These are phyloP conservation scores for Quercus wislizeni DNA, from an alignment of 306 rosid genomes.

Conservation along the genomic window DNA sequence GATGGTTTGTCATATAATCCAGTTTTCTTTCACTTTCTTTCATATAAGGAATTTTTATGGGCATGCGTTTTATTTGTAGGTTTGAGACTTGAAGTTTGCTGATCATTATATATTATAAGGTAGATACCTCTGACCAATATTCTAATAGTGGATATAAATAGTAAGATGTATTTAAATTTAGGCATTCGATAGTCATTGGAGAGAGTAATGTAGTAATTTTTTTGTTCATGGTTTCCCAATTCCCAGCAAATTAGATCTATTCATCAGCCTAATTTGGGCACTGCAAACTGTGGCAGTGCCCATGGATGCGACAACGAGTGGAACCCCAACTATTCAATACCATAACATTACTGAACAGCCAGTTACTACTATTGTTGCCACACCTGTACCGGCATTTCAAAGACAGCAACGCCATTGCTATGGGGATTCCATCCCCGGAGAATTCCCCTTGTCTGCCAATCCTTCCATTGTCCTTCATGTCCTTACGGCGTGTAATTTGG, in stretches of 20 bases:
- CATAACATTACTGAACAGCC: slow-evolving; percentile 87
- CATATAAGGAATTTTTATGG: slow-evolving; percentile 50
- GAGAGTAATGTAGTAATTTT: slow-evolving; percentile 43
- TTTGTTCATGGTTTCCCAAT: slow-evolving; percentile 52
- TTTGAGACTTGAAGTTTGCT: slow-evolving; percentile 84
- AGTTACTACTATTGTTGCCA: slow-evolving; percentile 60
- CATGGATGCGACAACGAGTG: slow-evolving; percentile 95
- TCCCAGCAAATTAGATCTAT: slow-evolving; percentile 55
- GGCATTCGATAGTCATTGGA: slow-evolving; percentile 7
- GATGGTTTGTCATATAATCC: slow-evolving; percentile 25
- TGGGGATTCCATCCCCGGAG: slow-evolving; percentile 82
- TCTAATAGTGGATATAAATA: neutral
- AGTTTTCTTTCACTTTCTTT: slow-evolving; percentile 34
- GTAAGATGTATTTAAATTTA: neutral
- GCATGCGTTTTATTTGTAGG: slow-evolving; percentile 78
- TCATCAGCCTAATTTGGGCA: slow-evolving; percentile 63
- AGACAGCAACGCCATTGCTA: slow-evolving; percentile 79
- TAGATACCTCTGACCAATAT: slow-evolving; percentile 22
- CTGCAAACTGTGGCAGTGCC: slow-evolving; percentile 89
- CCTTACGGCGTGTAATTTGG: slow-evolving; percentile 75
- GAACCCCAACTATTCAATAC: slow-evolving; percentile 80
- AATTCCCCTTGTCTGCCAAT: slow-evolving; percentile 90
- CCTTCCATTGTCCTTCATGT: slow-evolving; percentile 97
- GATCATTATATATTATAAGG: slow-evolving; percentile 42
- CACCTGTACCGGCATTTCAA: slow-evolving; percentile 60